Conservation (phyloP, 73 alveolate species). For the Paramecium tetraurelia region DNA sequence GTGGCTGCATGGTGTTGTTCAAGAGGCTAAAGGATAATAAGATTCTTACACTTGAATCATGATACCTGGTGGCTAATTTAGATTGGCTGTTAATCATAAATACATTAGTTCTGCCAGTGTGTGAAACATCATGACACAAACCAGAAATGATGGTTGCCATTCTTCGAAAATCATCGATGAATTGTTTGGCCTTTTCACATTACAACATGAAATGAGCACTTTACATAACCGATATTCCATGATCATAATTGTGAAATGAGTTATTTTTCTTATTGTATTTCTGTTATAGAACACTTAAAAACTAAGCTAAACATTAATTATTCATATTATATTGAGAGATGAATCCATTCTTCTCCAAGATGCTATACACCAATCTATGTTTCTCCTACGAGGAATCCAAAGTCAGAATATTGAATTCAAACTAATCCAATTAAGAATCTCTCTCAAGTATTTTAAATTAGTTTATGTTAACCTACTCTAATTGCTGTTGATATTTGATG, state of each 20-base stretch:
- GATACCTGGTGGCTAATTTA: slow-evolving; percentile 57
- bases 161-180: slow-evolving; percentile 19
- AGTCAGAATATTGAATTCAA: slow-evolving; percentile 46
- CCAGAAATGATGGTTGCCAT: slow-evolving; percentile 54
- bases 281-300: slow-evolving; percentile 39
- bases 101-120: slow-evolving; percentile 51
- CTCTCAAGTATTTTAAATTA: background rate
- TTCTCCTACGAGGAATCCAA: background rate
- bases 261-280: slow-evolving; percentile 53
- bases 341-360: slow-evolving; percentile 41
- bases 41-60: slow-evolving; percentile 49
- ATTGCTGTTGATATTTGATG: background rate
- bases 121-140: slow-evolving; percentile 61
- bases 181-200: slow-evolving; percentile 8
- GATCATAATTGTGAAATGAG: slow-evolving; percentile 60
- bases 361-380: slow-evolving; percentile 41
- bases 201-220: slow-evolving; percentile 41
- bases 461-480: background rate
- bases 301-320: slow-evolving; percentile 20
- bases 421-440: slow-evolving; percentile 45
- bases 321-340: slow-evolving; percentile 10
- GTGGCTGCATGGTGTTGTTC: slow-evolving; percentile 64
- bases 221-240: slow-evolving; percentile 62
- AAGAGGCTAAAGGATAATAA: background rate
- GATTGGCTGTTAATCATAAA: slow-evolving; percentile 47